Conservation (phyloP, 2,329 filamentous ascomycete species). For the Colletotrichum sp. region DNA sequence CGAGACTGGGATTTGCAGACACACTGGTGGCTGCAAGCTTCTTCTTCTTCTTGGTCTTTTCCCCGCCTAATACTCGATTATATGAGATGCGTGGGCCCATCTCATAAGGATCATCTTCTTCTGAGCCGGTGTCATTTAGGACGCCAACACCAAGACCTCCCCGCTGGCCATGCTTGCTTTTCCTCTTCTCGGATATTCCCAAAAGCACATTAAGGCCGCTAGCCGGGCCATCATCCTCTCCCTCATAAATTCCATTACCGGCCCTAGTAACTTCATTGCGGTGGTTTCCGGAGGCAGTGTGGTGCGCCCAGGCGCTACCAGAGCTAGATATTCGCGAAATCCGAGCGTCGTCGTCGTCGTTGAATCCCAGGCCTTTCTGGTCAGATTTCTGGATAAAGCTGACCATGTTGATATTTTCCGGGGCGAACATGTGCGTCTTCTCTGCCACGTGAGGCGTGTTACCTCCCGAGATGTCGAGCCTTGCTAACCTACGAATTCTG, state of each 20-base stretch:
- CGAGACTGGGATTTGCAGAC: constrained; percentile 67
- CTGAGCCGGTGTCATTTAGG: constrained; percentile 90
- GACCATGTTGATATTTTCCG: constrained; percentile 77
- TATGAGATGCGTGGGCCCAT: constrained; percentile 91
- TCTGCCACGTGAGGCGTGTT: constrained; percentile 34
- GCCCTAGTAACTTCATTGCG: not conserved
- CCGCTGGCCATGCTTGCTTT: constrained; percentile 49
- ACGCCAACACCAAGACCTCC: constrained; percentile 87
- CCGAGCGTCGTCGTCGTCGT: constrained; percentile 58
- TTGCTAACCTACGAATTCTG: constrained; percentile 77
- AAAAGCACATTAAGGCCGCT: not conserved
- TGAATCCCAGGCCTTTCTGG: constrained; percentile 72
- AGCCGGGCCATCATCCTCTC: not conserved
- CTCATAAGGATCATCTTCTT: constrained; percentile 93
- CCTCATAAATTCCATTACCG: not conserved
- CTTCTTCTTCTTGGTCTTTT: constrained; percentile 79
- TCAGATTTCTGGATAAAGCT: constrained; percentile 69
- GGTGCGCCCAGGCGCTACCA: not conserved
- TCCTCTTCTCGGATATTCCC: constrained; percentile 47
- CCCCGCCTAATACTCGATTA: constrained; percentile 79
- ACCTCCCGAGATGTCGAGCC: constrained; percentile 59
- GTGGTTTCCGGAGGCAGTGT: constrained; percentile 26
- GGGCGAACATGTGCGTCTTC: constrained; percentile 79
- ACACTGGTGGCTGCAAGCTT: constrained; percentile 45
- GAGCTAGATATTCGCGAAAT: constrained; percentile 33